Conservation (phyloP, 2,329 filamentous ascomycete species). For the Zymoseptoria crescenta region DNA sequence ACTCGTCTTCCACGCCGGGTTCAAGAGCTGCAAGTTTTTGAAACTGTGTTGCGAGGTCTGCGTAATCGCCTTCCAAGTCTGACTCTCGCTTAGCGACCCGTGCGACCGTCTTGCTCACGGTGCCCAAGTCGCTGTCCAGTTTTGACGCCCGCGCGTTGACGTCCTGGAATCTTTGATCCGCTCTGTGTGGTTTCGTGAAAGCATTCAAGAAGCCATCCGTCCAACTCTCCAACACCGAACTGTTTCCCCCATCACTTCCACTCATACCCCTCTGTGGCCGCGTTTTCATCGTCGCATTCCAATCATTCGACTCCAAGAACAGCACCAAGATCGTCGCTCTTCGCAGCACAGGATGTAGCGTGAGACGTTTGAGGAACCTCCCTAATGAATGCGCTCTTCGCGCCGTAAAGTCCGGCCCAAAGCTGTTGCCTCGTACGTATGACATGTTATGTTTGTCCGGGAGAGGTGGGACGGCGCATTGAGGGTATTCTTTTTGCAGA, state of each 20-base stretch:
- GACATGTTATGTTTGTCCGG: conserved; percentile 99
- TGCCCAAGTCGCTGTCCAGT: conserved; percentile 82
- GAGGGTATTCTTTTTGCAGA: conserved; percentile 77
- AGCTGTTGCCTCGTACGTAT: conserved; percentile 92
- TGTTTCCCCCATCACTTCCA: conserved; percentile 39
- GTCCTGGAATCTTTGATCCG: conserved; percentile 89
- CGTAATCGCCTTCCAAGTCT: conserved; percentile 81
- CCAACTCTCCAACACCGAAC: conserved; percentile 85
- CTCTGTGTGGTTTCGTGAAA: conserved; percentile 92
- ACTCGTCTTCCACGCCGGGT: conserved; percentile 70
- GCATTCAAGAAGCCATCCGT: conserved; percentile 96
- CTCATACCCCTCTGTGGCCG: conserved; percentile 56
- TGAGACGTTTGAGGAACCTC: conserved; percentile 78
- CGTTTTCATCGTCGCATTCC: conserved; percentile 91
- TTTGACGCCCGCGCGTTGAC: conserved; percentile 89
- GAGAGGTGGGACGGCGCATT: conserved; percentile 85
- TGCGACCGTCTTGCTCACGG: conserved; percentile 93
- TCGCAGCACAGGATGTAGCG: conserved; percentile 81
- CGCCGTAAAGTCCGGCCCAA: conserved; percentile 84
- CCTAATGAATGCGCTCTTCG: conserved; percentile 84
- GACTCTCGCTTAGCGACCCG: conserved; percentile 79
- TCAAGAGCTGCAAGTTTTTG: conserved; percentile 86
- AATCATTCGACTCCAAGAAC: conserved; percentile 88
- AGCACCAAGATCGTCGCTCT: conserved; percentile 73
- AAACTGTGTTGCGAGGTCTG: conserved; percentile 87